Percentiles rank a stretch among this genome's conserved stretches.
These are phyloP conservation scores for Cadophora luteo-olivacea DNA, from an alignment of 2,329 filamentous ascomycete species.

Conservation along the genomic window DNA sequence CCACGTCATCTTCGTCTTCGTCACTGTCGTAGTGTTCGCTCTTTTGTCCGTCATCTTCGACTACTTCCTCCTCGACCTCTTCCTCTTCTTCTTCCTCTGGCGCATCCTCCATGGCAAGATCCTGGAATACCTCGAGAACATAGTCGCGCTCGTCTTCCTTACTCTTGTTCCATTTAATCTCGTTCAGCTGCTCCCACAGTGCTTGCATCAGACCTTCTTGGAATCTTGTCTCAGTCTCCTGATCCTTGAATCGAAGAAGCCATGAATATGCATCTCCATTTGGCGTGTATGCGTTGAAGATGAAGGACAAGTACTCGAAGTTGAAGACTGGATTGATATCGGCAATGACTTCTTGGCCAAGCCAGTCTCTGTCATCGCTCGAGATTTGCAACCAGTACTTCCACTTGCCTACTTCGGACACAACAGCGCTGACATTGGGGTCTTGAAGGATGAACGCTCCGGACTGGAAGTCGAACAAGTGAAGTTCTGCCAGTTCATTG, in stretches of 20 bases:
- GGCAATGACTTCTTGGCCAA: conserved; percentile 83
- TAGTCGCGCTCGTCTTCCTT: conserved; percentile 95
- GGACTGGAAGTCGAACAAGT: conserved; percentile 89
- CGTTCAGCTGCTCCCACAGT: conserved; percentile 94
- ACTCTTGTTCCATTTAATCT: conserved; percentile 91
- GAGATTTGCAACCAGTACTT: conserved; percentile 93
- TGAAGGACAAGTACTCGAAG: conserved; percentile 98
- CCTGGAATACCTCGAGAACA: conserved; percentile 92
- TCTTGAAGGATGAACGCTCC: conserved; percentile 73
- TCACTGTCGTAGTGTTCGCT: conserved; percentile 79
- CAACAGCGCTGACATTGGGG: conserved; percentile 73
- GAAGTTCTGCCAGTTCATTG: conserved; percentile 81
- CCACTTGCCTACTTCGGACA: conserved; percentile 89
- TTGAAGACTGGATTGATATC: conserved; percentile 99
- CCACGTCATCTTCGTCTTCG: conserved; percentile 81
- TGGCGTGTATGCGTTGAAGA: conserved; percentile 94
- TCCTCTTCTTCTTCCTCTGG: conserved; percentile 56
- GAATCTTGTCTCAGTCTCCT: conserved; percentile 80
- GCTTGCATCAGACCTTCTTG: conserved; percentile 95
- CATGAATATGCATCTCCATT: conserved; percentile 94
- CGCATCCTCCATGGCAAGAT: conserved; percentile 88
- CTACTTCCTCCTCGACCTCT: conserved; percentile 61
- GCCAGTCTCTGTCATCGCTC: conserved; percentile 78
- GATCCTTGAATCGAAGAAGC: conserved; percentile 90
- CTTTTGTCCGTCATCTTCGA: conserved; percentile 63